Conservation (phyloP, 495 filamentous ascomycete species). For the Choiromyces venosus region DNA sequence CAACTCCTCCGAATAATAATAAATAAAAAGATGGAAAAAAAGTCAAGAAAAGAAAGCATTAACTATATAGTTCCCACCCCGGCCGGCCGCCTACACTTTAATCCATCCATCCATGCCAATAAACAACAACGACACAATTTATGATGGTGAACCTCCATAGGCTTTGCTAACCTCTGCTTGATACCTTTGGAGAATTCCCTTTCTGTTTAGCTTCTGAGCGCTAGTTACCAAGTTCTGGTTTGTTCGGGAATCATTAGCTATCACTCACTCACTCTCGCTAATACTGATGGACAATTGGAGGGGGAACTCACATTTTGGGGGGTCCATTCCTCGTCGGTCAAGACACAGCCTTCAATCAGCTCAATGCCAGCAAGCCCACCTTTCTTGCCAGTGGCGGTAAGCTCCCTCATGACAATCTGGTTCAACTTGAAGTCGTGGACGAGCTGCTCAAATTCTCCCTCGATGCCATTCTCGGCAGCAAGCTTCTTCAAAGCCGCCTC, state of each 20-base stretch:
- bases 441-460: conserved; percentile 70
- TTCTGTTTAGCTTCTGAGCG: conserved; percentile 73
- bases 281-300: not conserved
- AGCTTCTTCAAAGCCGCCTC: conserved; percentile 81
- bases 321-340: conserved; percentile 96
- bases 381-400: conserved; percentile 67
- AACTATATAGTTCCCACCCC: not conserved
- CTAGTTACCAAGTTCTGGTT: conserved; percentile 62
- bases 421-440: conserved; percentile 81
- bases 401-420: conserved; percentile 68
- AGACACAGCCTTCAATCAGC: conserved; percentile 84
- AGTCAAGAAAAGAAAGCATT: not conserved
- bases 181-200: conserved; percentile 61
- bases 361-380: conserved; percentile 80
- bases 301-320: conserved; percentile 76
- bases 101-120: not conserved
- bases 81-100: not conserved
- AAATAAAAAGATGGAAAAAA: not conserved
- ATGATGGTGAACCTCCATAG: conserved; percentile 47
- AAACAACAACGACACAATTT: too few species aligned
- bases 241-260: conserved; percentile 34
- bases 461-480: conserved; percentile 63
- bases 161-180: conserved; percentile 59
- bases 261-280: not conserved
- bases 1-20: not conserved